Evolutionary conservation across 495 filamentous ascomycete species (phyloP).

Genomic region (Podospora australis): DNA sequence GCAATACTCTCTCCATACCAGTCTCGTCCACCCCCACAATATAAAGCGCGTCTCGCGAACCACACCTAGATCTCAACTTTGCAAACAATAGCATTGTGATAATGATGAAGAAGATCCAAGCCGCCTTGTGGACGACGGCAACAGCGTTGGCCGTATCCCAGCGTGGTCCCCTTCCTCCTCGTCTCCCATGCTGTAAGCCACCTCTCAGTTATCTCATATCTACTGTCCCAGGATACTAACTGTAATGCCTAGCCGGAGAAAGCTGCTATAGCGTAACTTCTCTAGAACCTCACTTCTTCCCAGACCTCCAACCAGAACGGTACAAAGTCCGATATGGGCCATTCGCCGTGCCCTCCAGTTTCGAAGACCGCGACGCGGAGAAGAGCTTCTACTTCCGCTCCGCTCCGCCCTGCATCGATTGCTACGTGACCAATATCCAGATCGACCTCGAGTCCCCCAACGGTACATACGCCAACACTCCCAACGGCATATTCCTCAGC

Average conservation of each 20-base stretch:
- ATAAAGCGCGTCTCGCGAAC: neutral
- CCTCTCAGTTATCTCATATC: neutral
- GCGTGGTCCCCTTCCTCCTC: neutral
- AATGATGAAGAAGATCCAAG: neutral
- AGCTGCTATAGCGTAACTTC: neutral
- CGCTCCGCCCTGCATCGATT: slow-evolving; percentile 21
- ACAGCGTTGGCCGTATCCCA: neutral
- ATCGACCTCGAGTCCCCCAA: slow-evolving; percentile 22
- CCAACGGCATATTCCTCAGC: slow-evolving; percentile 22
- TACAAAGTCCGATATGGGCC: slow-evolving; percentile 20
- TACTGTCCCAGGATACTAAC: neutral
- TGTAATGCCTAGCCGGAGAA: neutral
- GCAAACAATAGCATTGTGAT: too few relatives aligned
- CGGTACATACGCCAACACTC: slow-evolving; percentile 21
- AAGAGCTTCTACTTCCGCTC: slow-evolving; percentile 8
- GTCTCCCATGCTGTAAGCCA: neutral
- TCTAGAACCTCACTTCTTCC: slow-evolving; percentile 19
- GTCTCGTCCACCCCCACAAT: neutral
- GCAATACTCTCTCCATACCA: slow-evolving; percentile 1
- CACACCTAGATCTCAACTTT: too few relatives aligned
- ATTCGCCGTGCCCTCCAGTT: slow-evolving; percentile 11
- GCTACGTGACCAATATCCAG: slow-evolving; percentile 17
- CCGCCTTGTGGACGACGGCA: neutral
- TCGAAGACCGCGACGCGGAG: slow-evolving; percentile 9
- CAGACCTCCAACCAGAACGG: slow-evolving; percentile 13